These are phyloP conservation scores for Tripidium arundinaceum DNA, from an alignment of 202 grass and related monocot species.

Conservation along the genomic window DNA sequence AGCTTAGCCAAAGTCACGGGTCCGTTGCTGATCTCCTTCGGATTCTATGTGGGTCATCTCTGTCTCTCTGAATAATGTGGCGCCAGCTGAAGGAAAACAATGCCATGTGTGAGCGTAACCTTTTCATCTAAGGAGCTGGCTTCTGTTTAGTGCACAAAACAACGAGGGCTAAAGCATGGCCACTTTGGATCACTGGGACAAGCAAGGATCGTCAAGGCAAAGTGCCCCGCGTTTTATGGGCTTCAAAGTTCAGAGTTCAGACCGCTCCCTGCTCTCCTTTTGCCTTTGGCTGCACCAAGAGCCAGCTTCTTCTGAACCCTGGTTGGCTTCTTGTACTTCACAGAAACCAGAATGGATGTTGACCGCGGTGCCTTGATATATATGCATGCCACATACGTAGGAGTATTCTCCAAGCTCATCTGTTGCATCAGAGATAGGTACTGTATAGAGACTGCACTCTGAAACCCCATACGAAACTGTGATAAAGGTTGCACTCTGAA, in stretches of 20 bases:
- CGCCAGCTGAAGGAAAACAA: slow-evolving; percentile 11
- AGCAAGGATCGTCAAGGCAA: not conserved
- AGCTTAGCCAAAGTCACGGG: too few species aligned
- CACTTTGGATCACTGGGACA: slow-evolving; percentile 4
- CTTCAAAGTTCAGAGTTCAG: not conserved
- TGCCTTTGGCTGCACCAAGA: slow-evolving; percentile 25
- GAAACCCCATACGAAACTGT: not conserved
- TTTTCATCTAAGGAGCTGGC: not conserved
- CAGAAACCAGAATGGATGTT: not conserved
- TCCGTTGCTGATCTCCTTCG: too few species aligned
- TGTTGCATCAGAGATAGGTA: not conserved
- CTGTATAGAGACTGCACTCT: too few species aligned
- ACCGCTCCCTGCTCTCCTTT: not conserved
- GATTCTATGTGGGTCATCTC: not conserved
- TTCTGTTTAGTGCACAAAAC: not conserved
- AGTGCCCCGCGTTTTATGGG: not conserved
- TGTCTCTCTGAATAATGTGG: not conserved
- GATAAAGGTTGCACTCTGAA: not conserved
- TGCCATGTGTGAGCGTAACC: not conserved
- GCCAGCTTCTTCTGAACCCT: slow-evolving; percentile 1
- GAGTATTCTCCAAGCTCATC: not conserved
- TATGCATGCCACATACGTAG: too few species aligned
- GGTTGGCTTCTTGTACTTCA: too few species aligned
- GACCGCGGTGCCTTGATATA: not conserved
- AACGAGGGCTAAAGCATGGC: not conserved